A percentile compares a stretch with the other conserved stretches of the same genome.
Conservation (phyloP, 371 early-diverging fungal genomes). For the Umbelopsis sp. region DNA sequence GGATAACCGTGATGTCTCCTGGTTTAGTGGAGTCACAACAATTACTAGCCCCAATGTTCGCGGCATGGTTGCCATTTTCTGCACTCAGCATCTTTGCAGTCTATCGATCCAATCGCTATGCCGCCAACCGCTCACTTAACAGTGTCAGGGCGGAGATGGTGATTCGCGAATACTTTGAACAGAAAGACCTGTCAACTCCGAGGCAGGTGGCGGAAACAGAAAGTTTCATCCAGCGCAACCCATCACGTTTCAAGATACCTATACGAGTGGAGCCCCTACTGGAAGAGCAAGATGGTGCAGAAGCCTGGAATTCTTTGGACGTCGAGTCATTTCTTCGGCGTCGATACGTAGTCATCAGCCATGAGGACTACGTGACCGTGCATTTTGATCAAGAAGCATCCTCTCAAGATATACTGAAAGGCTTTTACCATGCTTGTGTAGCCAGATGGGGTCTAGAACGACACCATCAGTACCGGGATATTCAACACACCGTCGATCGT, state of each 20-base stretch:
- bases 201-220: constrained; percentile 37
- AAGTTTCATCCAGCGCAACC: constrained; percentile 36
- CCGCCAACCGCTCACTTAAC: constrained; percentile 60
- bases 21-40: constrained; percentile 24
- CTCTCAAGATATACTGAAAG: constrained; percentile 48
- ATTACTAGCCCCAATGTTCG: constrained; percentile 41
- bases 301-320: constrained; percentile 14
- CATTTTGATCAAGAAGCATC: constrained; percentile 54
- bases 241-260: constrained; percentile 25
- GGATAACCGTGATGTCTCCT: constrained; percentile 33
- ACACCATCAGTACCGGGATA: constrained; percentile 18
- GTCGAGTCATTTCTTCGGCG: constrained; percentile 4
- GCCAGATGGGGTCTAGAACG: constrained; percentile 29
- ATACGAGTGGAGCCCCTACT: constrained; percentile 22
- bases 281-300: constrained; percentile 15
- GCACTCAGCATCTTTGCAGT: constrained; percentile 54
- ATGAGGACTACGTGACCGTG: constrained; percentile 38
- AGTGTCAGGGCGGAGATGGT: constrained; percentile 57
- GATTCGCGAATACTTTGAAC: constrained; percentile 29
- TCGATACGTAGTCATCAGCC: constrained; percentile 13
- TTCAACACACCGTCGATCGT: constrained; percentile 19
- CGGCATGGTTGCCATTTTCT: constrained; percentile 56
- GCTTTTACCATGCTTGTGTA: constrained; percentile 58
- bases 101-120: constrained; percentile 56
- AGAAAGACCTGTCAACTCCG: constrained; percentile 27